These are phyloP conservation scores for Trichocladium antarcticum DNA, from an alignment of 495 filamentous ascomycete species.

Conservation along the genomic window DNA sequence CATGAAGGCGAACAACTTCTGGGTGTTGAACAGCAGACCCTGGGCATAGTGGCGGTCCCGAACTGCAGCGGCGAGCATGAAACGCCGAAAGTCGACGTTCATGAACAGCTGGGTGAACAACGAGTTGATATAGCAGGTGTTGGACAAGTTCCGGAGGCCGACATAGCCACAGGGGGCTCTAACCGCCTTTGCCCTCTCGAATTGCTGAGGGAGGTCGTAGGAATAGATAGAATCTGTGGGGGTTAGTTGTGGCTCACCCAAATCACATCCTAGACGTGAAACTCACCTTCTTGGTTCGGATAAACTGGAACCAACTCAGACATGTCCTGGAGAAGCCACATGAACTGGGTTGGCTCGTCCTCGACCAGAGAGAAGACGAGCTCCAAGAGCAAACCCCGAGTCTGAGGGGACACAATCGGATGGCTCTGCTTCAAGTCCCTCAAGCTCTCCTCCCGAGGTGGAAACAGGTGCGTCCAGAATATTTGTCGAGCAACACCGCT, in stretches of 20 bases:
- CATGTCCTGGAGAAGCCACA: slow-evolving; percentile 42
- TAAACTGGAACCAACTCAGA: slow-evolving; percentile 36
- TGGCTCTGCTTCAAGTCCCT: slow-evolving; percentile 17
- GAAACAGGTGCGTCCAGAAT: slow-evolving; percentile 62
- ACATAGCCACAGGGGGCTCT: slow-evolving; percentile 67
- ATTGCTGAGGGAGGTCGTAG: slow-evolving; percentile 46
- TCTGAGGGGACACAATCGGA: slow-evolving; percentile 42
- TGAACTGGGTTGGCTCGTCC: slow-evolving; percentile 40
- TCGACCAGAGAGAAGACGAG: slow-evolving; percentile 51
- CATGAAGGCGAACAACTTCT: slow-evolving; percentile 73
- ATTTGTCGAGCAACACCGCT: slow-evolving; percentile 47
- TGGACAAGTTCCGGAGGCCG: slow-evolving; percentile 79
- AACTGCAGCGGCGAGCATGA: slow-evolving; percentile 56
- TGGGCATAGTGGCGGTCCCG: slow-evolving; percentile 48
- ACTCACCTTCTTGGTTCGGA: slow-evolving; percentile 24
- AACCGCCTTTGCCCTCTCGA: slow-evolving; percentile 57
- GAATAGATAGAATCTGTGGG: slow-evolving; percentile 27
- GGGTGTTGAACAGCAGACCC: slow-evolving; percentile 61
- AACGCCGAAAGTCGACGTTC: slow-evolving; percentile 79
- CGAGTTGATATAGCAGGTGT: slow-evolving; percentile 97
- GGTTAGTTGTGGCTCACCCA: background rate
- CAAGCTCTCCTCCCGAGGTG: slow-evolving; percentile 37
- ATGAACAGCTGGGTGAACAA: slow-evolving; percentile 94
- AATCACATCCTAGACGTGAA: background rate
- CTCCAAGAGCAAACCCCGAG: slow-evolving; percentile 52